Base-by-base conservation (phyloP, 805 yeast genomes). In the Cyberlindnera euphorbiae region DNA sequence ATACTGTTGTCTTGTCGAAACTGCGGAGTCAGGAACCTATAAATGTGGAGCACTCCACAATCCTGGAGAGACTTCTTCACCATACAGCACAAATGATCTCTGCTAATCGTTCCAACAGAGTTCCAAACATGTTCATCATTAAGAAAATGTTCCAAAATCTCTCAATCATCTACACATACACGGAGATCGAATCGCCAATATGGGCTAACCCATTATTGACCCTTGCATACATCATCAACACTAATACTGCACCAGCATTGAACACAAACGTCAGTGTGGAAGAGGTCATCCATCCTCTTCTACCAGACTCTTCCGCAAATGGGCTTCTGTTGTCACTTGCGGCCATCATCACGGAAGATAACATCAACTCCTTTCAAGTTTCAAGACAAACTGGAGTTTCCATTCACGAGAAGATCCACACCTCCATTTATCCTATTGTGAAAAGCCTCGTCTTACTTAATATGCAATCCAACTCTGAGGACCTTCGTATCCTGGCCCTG, bases 101-200 rank as follows among this genome's bases (percentile, higher is more conserved):
- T 11, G 41, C 36, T 18, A 36, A 36, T 21, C 35, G 44, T 11
- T 37, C 21, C 11, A 41, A 41, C 10, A 27, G 32, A 28, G 35
- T 35, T 16, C 32, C 41, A 6, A 45, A 55, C 25, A 38, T 59
- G 34, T 64, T 79, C 46, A 73, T 81, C n/a, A 56, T 75, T 17
- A 70, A 66, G 40, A 83, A 83, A 49, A 53, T 82, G 34, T 55
- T 82, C 34, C 70, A 82, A 6, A 71, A 77, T 32, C 47, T 79
- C 21, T 65, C 79, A 3, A 51, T 74, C 23, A 50, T 75, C 4
- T 81, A 64, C 53, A 44, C 35, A 15, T 39, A 39, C 11, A 41
- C 31, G 17, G 39, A 38, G 4, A 56, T 68, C 31, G 58, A 64
- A 38, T 60, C 58, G 28, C 38, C 49, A 2, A 33, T 40, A 3